These are phyloP conservation scores for Phytophthora quininea DNA, from an alignment of 352 stramenopile genomes.

Conservation along the genomic window DNA sequence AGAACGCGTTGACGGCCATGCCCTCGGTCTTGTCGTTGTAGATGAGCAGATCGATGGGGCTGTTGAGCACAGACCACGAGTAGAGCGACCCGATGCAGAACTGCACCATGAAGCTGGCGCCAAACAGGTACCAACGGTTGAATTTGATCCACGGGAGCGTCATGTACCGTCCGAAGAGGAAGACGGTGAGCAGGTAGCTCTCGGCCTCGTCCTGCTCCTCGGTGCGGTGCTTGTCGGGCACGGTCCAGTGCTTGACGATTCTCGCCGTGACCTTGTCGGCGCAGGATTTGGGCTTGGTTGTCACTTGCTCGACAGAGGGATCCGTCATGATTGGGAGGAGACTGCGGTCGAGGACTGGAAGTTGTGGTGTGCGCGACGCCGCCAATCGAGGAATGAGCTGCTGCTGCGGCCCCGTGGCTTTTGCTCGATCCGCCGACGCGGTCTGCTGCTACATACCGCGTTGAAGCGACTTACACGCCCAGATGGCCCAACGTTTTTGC, in stretches of 20 bases:
- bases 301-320: slow-evolving; percentile 30
- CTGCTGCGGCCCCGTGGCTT: background rate
- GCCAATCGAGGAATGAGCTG: slow-evolving; percentile 37
- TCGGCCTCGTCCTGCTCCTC: slow-evolving; percentile 61
- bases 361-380: slow-evolving; percentile 18
- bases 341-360: background rate
- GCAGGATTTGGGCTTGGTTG: slow-evolving; percentile 35
- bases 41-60: slow-evolving; percentile 60
- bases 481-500: background rate
- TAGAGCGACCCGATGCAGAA: slow-evolving; percentile 82
- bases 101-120: slow-evolving; percentile 62
- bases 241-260: slow-evolving; percentile 59
- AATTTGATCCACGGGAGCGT: slow-evolving; percentile 52
- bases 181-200: slow-evolving; percentile 57
- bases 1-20: slow-evolving; percentile 77
- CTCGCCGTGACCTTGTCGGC: slow-evolving; percentile 26
- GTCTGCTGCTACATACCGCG: background rate
- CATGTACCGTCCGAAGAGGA: slow-evolving; percentile 57
- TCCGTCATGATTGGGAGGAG: slow-evolving; percentile 21
- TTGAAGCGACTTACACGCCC: background rate
- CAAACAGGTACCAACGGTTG: slow-evolving; percentile 71
- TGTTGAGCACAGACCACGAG: slow-evolving; percentile 81
- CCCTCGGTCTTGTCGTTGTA: slow-evolving; percentile 54
- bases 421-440: too few relatives aligned
- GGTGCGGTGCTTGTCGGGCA: slow-evolving; percentile 52